Evolutionary conservation across 2,329 filamentous ascomycete species (phyloP), one percentile per base, ranked within the genome.

Genomic region (Hansfordia pulvinata): DNA sequence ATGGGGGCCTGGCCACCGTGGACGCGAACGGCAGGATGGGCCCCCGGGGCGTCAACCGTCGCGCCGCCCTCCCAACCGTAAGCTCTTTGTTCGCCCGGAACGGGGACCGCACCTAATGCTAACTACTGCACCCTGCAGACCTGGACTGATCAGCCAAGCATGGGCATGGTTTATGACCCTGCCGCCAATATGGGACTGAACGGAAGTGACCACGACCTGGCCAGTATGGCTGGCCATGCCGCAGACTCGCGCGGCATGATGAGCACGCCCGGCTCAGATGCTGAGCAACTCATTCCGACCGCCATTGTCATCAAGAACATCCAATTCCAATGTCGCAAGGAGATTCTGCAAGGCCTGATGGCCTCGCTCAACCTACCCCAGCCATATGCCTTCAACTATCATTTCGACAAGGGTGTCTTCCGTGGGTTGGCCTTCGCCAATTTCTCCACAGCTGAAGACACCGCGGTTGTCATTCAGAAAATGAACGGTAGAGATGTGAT

Each of bases 271-370:
- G 43, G 53, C 30, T 58, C 60, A 19, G 68, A 73, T 25, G 66
- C 74, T 30, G 88, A 93, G 39, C 88, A 96, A 57, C 71, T 98
- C 33, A 98, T 98, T 32, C 88, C 88, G 3, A 98, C 90, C 4
- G 90, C 90, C 29, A 96, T 98, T 42, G 90, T 98, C 32, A 96
- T 98, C 57, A 98, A 98, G 62, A 98, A 98, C 50, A 98, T 98
- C 19, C 90, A 92, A 0, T 98, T 98, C 51, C 90, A 92, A 16
- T 85, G 96, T 30, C 86, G 93, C 53, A 96, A 96, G 57, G 90
- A 98, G 55, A 84, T 88, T 43, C 66, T 98, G 20, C 83, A 93
- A 18, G 74, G 77, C 35, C 68, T 94, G 40, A 98, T 98, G 90
- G 82, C 86, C 7, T 83, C 93, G 12, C 72, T 96, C 67, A 80